Conservation (phyloP, 352 stramenopile species). For the Globisporangium middletonii region DNA sequence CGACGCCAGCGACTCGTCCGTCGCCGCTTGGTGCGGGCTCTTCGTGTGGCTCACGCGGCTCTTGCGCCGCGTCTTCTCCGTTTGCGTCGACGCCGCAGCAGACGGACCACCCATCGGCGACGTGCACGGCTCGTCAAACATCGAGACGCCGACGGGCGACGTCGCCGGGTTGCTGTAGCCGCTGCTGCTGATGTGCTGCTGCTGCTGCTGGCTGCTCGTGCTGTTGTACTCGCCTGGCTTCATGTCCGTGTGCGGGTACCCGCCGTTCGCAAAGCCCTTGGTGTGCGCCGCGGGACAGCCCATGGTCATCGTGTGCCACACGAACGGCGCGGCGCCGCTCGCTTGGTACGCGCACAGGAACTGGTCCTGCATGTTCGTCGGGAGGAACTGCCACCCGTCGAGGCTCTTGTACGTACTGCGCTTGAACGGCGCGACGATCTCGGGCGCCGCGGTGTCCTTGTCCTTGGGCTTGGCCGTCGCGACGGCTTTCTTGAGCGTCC, state of each 20-base stretch:
- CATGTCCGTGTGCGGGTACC: slow-evolving; percentile 30
- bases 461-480: slow-evolving; percentile 13
- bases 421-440: slow-evolving; percentile 67
- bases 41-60: slow-evolving; percentile 15
- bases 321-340: slow-evolving; percentile 25
- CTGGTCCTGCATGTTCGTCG: slow-evolving; percentile 86
- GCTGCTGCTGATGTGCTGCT: slow-evolving; percentile 1
- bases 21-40: slow-evolving; percentile 3
- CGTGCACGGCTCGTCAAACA: slow-evolving; percentile 20
- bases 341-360: slow-evolving; percentile 60
- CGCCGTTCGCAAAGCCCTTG: slow-evolving; percentile 72
- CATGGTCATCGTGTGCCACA: slow-evolving; percentile 87
- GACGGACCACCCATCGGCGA: slow-evolving; percentile 22
- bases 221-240: neutral
- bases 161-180: slow-evolving; percentile 14
- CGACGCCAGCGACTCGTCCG: slow-evolving; percentile 38
- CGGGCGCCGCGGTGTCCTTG: slow-evolving; percentile 16
- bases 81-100: slow-evolving; percentile 19
- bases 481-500: slow-evolving; percentile 11
- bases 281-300: slow-evolving; percentile 72
- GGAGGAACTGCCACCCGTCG: slow-evolving; percentile 71
- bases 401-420: slow-evolving; percentile 80
- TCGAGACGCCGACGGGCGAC: slow-evolving; percentile 26
- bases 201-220: neutral
- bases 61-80: slow-evolving; percentile 13